Percentiles rank a stretch among this genome's conserved stretches.
Conservation (phyloP, 1,284 basidiomycete genomes). For the Apiotrichum veenhuisii region DNA sequence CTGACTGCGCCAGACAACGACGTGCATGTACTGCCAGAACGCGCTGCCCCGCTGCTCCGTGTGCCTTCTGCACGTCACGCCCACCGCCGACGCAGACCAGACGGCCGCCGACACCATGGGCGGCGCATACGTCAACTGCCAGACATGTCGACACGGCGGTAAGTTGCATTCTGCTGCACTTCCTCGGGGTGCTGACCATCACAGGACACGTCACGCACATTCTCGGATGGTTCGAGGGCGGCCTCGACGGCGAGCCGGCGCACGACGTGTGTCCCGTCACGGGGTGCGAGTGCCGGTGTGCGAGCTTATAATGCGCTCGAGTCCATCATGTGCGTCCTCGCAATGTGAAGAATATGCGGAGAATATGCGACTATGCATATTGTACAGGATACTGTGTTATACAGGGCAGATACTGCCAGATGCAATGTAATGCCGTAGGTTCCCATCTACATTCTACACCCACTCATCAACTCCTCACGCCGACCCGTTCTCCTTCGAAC, state of each 20-base stretch:
- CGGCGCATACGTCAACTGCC: constrained; percentile 44
- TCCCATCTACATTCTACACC: neutral
- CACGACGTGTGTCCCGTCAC: constrained; percentile 46
- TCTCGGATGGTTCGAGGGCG: constrained; percentile 46
- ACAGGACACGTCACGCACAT: constrained; percentile 46
- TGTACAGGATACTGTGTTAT: no score
- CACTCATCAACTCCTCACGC: neutral
- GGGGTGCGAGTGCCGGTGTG: constrained; percentile 45
- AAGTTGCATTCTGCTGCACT: neutral
- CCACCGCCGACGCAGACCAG: constrained; percentile 16
- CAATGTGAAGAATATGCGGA: neutral
- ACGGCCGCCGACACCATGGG: constrained; percentile 33
- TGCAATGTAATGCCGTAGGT: neutral
- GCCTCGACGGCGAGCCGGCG: constrained; percentile 35
- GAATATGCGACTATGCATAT: neutral
- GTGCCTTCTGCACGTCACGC: constrained; percentile 41
- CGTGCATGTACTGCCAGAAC: constrained; percentile 40
- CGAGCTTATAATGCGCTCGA: constrained; percentile 19
- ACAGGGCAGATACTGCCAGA: no score
- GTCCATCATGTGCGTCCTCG: neutral
- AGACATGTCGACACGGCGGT: constrained; percentile 49
- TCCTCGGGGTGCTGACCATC: neutral
- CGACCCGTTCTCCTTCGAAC: neutral
- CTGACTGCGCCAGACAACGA: constrained; percentile 1
- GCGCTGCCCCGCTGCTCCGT: constrained; percentile 44